phyloP scores from a whole-genome alignment of 176 grass and related monocot species.

The Typha latifolia region DNA sequence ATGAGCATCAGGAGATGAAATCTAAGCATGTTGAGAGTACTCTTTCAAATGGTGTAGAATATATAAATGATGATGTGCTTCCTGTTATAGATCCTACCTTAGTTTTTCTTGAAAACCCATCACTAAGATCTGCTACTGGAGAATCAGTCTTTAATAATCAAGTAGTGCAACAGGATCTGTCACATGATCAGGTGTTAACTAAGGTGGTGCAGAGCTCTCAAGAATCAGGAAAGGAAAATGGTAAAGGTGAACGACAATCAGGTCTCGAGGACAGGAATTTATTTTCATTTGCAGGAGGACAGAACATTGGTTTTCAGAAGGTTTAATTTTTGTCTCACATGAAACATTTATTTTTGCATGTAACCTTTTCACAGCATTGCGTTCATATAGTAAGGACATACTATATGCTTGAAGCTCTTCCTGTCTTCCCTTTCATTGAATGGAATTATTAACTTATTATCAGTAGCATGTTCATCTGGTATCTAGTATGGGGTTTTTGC shows the following conservation, averaged over 20 bases:
- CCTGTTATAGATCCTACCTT: conserved; percentile 68
- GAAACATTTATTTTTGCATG: neutral
- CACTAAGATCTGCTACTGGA: conserved; percentile 29
- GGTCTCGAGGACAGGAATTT: conserved; percentile 56
- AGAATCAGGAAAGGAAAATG: conserved; percentile 32
- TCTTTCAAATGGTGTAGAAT: conserved; percentile 34
- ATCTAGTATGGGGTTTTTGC: no score
- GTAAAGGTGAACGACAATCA: conserved; percentile 29
- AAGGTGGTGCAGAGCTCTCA: conserved; percentile 20
- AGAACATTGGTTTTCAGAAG: conserved; percentile 49
- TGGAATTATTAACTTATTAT: no score
- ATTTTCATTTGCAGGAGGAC: conserved; percentile 71
- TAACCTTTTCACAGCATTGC: neutral
- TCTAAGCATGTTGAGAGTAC: conserved; percentile 30
- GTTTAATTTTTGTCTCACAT: conserved; percentile 21
- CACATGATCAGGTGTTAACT: conserved; percentile 24
- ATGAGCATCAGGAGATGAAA: conserved; percentile 20
- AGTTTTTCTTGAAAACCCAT: conserved; percentile 63
- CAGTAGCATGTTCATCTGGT: no score
- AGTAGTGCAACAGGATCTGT: conserved; percentile 25
- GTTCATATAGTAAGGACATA: neutral
- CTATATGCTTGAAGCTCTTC: neutral
- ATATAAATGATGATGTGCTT: conserved; percentile 36
- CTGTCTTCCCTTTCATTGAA: neutral
- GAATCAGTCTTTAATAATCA: conserved; percentile 29